Evolutionary conservation across 2,329 filamentous ascomycete species (phyloP).

Genomic region (Lachnellula cervina): DNA sequence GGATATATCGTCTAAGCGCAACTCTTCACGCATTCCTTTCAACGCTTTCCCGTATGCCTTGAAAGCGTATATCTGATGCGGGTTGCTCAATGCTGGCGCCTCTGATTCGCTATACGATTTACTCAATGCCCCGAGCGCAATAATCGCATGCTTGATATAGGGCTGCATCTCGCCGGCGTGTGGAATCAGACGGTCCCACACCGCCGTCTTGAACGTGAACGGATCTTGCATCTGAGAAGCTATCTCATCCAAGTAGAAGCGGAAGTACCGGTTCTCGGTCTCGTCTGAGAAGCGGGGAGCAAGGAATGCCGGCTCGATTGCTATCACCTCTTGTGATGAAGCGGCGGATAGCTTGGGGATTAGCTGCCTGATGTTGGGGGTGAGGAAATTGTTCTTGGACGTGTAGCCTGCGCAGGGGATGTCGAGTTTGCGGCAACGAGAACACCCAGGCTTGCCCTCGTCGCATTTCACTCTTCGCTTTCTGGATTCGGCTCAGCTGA

Average conservation of each 20-base stretch:
- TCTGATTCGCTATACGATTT: slow-evolving; percentile 14
- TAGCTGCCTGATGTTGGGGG: background rate
- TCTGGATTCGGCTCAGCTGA: background rate
- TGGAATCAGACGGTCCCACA: slow-evolving; percentile 9
- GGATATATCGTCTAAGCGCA: background rate
- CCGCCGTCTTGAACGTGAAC: background rate
- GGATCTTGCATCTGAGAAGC: slow-evolving; percentile 2
- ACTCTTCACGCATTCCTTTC: slow-evolving; percentile 3
- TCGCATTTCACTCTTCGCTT: slow-evolving; percentile 14
- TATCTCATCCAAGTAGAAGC: slow-evolving; percentile 2
- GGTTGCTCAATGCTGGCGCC: background rate
- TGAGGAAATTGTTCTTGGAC: background rate
- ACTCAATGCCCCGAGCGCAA: slow-evolving; percentile 10
- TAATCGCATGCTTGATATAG: slow-evolving; percentile 6
- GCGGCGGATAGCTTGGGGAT: background rate
- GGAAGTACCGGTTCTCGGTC: slow-evolving; percentile 5
- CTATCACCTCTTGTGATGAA: no score
- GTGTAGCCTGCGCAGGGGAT: slow-evolving; percentile 11
- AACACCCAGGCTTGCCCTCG: slow-evolving; percentile 5
- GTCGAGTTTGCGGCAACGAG: slow-evolving; percentile 5
- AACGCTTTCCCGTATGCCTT: slow-evolving; percentile 3
- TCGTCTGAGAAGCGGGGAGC: slow-evolving; percentile 1
- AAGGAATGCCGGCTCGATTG: background rate
- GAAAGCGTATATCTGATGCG: slow-evolving; percentile 2
- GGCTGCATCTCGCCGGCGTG: slow-evolving; percentile 1